These are phyloP conservation scores for Psilocybe azurescens DNA, from an alignment of 768 basidiomycete species.

Conservation along the genomic window DNA sequence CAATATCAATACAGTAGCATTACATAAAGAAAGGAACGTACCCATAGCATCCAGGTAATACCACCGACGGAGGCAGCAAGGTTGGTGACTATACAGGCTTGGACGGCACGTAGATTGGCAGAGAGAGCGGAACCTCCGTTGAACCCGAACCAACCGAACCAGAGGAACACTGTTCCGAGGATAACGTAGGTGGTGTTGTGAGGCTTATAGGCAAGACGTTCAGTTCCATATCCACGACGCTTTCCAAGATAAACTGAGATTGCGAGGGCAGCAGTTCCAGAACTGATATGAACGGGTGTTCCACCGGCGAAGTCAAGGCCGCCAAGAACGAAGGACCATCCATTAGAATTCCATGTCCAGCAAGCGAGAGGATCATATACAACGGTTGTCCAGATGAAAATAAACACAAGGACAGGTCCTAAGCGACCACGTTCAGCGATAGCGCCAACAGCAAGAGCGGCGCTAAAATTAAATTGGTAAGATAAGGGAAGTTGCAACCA, in stretches of 20 bases:
- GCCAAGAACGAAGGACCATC: slow-evolving; percentile 78
- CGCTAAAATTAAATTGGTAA: slow-evolving; percentile 46
- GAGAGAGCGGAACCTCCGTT: slow-evolving; percentile 92
- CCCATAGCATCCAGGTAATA: slow-evolving; percentile 92
- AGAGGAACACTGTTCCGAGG: slow-evolving; percentile 92
- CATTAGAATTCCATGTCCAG: slow-evolving; percentile 93
- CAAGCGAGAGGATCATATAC: slow-evolving; percentile 96
- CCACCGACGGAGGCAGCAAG: slow-evolving; percentile 89
- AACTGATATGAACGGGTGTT: slow-evolving; percentile 96
- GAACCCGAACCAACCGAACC: slow-evolving; percentile 97
- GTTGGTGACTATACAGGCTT: slow-evolving; percentile 94
- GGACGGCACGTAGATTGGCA: slow-evolving; percentile 85
- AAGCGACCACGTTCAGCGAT: slow-evolving; percentile 89
- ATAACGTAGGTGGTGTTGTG: slow-evolving; percentile 94
- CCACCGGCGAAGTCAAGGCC: slow-evolving; percentile 95
- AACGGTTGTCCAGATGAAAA: slow-evolving; percentile 87
- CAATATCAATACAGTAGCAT: background rate
- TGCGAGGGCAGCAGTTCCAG: slow-evolving; percentile 89
- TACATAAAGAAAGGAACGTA: slow-evolving; percentile 30
- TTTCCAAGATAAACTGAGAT: slow-evolving; percentile 92
- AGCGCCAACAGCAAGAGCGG: slow-evolving; percentile 90
- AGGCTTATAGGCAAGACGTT: slow-evolving; percentile 89
- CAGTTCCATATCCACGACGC: slow-evolving; percentile 90
- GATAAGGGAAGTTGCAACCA: slow-evolving; percentile 14
- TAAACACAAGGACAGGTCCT: slow-evolving; percentile 86